phyloP scores from a whole-genome alignment of 1,284 basidiomycete genomes.

The Peniophora sp. region DNA sequence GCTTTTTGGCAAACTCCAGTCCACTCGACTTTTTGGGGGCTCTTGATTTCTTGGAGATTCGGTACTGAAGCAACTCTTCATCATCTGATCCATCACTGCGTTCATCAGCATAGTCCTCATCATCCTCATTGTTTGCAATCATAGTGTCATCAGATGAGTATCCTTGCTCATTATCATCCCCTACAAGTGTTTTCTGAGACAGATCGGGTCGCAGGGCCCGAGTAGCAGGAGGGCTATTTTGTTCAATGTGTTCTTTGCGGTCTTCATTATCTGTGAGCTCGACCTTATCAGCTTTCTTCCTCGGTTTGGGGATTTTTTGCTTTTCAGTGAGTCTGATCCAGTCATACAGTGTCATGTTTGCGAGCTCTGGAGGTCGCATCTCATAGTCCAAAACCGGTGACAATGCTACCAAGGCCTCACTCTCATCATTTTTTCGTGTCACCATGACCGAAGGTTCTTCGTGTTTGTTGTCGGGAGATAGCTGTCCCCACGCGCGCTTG shows the following conservation, averaged over 20 bases:
- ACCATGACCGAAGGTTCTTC: neutral
- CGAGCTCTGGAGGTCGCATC: neutral
- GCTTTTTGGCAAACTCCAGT: slow-evolving; percentile 3
- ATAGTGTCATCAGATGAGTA: neutral
- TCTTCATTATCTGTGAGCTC: too few relatives aligned
- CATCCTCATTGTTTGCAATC: neutral
- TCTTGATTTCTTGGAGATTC: neutral
- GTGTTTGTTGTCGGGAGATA: neutral
- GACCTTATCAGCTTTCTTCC: neutral
- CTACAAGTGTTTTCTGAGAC: too few relatives aligned
- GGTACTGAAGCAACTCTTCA: neutral
- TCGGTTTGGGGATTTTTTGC: neutral
- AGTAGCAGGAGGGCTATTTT: too few relatives aligned
- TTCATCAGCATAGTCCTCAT: neutral
- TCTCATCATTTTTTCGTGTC: neutral
- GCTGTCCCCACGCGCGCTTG: slow-evolving; percentile 2
- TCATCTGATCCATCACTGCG: neutral
- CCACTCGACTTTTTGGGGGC: neutral
- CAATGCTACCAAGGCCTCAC: neutral
- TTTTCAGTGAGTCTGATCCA: neutral
- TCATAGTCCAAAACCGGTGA: neutral
- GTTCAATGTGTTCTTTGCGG: too few relatives aligned
- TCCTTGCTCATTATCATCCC: neutral
- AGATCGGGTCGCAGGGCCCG: neutral
- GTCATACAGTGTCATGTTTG: neutral